A percentile compares a stretch with the other conserved stretches of the same genome.
These are phyloP conservation scores for Citrus reticulata DNA, from an alignment of 345 rosid genomes.

Conservation along the genomic window DNA sequence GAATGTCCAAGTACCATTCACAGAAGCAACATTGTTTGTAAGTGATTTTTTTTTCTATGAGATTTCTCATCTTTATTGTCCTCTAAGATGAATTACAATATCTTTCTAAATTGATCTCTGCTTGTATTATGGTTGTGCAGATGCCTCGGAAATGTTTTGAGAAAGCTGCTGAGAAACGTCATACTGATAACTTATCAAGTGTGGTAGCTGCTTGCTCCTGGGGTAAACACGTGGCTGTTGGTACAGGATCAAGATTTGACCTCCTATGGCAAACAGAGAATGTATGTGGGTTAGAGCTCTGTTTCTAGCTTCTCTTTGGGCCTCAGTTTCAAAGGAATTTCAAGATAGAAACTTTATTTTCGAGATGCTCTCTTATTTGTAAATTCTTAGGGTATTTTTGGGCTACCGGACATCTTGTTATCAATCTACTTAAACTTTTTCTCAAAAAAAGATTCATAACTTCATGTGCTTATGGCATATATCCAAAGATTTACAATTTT, in stretches of 20 bases:
- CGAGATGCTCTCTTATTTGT: too few species aligned
- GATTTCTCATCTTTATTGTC: neutral
- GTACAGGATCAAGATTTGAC: slow-evolving; percentile 91
- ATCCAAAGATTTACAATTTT: neutral
- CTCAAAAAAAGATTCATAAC: neutral
- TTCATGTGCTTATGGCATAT: neutral
- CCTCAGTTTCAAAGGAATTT: too few species aligned
- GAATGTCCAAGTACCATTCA: slow-evolving; percentile 87
- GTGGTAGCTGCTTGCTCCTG: slow-evolving; percentile 92
- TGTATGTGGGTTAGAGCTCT: slow-evolving; percentile 19
- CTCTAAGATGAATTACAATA: slow-evolving; percentile 8
- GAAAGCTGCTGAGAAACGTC: slow-evolving; percentile 87
- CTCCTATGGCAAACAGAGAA: slow-evolving; percentile 63
- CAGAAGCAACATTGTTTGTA: slow-evolving; percentile 90
- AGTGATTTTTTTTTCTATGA: slow-evolving; percentile 28
- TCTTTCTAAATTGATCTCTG: neutral
- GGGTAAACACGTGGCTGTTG: slow-evolving; percentile 90
- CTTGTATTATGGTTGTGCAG: slow-evolving; percentile 33
- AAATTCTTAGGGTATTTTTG: too few species aligned
- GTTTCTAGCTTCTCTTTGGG: too few species aligned
- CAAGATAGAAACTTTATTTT: too few species aligned
- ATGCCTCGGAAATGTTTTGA: slow-evolving; percentile 85
- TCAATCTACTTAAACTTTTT: neutral
- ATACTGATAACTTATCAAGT: slow-evolving; percentile 66
- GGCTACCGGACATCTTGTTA: too few species aligned